These are phyloP conservation scores for Planoprotostelium fungivorum DNA, from an alignment of 78 protist species.

Conservation along the genomic window DNA sequence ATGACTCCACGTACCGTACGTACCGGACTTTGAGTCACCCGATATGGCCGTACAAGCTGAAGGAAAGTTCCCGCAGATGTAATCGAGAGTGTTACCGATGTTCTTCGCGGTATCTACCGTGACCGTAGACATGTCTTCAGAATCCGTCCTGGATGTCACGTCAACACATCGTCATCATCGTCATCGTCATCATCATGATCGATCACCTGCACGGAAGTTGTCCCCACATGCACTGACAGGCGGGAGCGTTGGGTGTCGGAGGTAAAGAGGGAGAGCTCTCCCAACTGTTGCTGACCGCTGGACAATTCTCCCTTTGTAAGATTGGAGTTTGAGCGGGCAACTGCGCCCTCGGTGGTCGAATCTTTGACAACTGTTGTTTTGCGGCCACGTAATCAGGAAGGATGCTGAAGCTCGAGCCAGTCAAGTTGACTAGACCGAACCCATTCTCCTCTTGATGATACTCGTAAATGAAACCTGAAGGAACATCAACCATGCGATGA, in stretches of 20 bases:
- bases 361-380: not conserved
- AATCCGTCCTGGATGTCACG: not conserved
- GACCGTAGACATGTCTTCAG: not conserved
- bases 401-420: not conserved
- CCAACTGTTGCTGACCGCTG: not conserved
- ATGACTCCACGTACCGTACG: not conserved
- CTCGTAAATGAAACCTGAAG: not conserved
- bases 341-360: not conserved
- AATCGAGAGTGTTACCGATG: not conserved
- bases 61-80: not conserved
- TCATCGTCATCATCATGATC: not conserved
- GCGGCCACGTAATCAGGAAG: not conserved
- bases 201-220: not conserved
- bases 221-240: not conserved
- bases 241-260: not conserved
- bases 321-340: not conserved
- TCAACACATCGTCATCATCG: no score
- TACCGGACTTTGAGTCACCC: not conserved
- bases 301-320: not conserved
- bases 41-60: not conserved
- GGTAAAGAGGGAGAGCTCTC: not conserved
- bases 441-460: not conserved
- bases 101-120: not conserved
- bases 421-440: not conserved
- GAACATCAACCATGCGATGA: not conserved